Conservation (phyloP, 441 rosid genomes). For the Erodium texanum region DNA sequence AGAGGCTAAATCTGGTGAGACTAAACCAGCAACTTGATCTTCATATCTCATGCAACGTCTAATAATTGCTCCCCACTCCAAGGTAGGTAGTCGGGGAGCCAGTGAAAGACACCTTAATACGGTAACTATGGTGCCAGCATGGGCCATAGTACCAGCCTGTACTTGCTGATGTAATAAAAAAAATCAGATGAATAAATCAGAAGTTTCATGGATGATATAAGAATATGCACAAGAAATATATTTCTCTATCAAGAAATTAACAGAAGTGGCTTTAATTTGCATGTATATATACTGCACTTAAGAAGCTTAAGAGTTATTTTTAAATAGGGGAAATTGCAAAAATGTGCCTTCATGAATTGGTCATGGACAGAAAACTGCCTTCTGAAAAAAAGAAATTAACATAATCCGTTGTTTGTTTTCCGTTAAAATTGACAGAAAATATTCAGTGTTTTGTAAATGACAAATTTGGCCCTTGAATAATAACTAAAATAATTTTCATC, state of each 20-base stretch:
- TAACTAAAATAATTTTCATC: no score
- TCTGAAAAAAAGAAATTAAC: no score
- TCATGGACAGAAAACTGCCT: no score
- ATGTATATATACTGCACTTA: background rate
- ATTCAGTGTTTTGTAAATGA: no score
- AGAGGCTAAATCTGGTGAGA: constrained; percentile 30
- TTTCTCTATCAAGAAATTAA: constrained; percentile 1
- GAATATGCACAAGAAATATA: constrained; percentile 3
- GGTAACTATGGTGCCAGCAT: constrained; percentile 33
- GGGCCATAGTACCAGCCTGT: constrained; percentile 32
- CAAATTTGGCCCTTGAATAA: no score
- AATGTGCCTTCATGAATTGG: no score
- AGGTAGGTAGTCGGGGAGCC: constrained; percentile 73
- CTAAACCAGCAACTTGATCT: constrained; percentile 22
- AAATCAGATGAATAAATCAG: background rate
- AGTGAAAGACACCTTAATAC: constrained; percentile 70
- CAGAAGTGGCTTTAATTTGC: background rate
- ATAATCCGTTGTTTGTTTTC: no score
- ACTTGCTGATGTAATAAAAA: constrained; percentile 21
- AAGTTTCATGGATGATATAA: background rate
- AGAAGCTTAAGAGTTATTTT: background rate
- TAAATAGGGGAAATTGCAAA: no score
- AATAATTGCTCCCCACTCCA: constrained; percentile 74
- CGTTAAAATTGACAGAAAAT: no score
- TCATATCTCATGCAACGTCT: constrained; percentile 81